phyloP scores from a whole-genome alignment of 495 filamentous ascomycete genomes.

The Tuber indicum region DNA sequence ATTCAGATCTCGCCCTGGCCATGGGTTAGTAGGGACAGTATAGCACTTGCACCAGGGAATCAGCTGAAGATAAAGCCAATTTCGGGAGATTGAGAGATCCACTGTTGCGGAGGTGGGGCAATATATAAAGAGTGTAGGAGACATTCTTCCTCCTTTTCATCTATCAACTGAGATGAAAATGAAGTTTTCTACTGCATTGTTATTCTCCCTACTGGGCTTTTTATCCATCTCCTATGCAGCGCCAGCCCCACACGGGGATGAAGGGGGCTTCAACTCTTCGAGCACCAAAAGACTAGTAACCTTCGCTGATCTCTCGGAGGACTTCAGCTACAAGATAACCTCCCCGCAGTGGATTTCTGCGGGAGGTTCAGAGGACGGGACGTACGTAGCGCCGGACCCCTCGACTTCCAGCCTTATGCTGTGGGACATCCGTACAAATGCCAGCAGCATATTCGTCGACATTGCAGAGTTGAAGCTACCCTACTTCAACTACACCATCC shows the following conservation, averaged over 20 bases:
- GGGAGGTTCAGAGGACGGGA: conserved; percentile 46
- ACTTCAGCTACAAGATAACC: conserved; percentile 40
- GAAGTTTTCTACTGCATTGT: background rate
- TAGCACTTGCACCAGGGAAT: background rate
- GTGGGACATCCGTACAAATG: conserved; percentile 49
- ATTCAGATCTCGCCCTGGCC: too few species aligned
- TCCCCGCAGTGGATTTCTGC: conserved; percentile 48
- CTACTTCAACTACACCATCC: conserved; percentile 44
- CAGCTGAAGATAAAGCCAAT: background rate
- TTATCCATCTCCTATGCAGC: conserved; percentile 16
- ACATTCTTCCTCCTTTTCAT: background rate
- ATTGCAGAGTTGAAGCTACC: conserved; percentile 20
- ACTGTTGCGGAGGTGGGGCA: background rate
- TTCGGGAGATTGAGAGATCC: background rate
- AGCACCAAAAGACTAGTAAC: conserved; percentile 42
- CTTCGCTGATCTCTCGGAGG: conserved; percentile 45
- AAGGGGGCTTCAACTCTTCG: background rate
- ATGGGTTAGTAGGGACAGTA: too few species aligned
- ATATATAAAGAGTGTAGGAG: background rate
- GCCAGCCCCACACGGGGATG: conserved; percentile 2
- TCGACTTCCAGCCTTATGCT: conserved; percentile 46
- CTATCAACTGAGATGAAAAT: background rate
- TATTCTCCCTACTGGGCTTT: conserved; percentile 8
- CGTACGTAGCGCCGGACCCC: conserved; percentile 44
- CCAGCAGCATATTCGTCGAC: conserved; percentile 48